These are phyloP conservation scores for Lachancea nothofagi DNA, from an alignment of 805 yeast species.

Conservation along the genomic window DNA sequence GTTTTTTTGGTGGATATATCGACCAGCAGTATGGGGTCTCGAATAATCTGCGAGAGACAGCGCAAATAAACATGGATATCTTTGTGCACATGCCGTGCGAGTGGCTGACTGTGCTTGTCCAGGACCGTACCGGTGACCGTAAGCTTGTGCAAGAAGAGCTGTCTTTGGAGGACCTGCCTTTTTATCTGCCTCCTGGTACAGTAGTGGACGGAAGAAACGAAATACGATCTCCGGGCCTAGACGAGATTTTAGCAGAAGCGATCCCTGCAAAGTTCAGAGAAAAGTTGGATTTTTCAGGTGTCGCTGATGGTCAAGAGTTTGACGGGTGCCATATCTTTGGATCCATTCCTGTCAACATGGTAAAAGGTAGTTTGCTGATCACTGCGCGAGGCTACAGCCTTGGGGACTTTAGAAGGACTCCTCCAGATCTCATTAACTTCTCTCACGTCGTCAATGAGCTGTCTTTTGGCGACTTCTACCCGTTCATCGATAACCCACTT, in stretches of 20 bases:
- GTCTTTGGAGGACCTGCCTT: constrained; percentile 59
- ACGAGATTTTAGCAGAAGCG: constrained; percentile 59
- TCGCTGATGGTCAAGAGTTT: constrained; percentile 49
- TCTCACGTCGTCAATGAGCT: constrained; percentile 82
- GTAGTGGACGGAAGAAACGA: constrained; percentile 42
- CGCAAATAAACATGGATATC: constrained; percentile 72
- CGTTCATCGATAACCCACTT: constrained; percentile 80
- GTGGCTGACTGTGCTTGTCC: constrained; percentile 63
- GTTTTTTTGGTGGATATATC: constrained; percentile 73
- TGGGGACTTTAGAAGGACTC: constrained; percentile 37
- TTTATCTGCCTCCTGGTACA: constrained; percentile 48
- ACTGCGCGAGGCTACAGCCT: constrained; percentile 73
- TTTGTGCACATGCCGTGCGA: constrained; percentile 82
- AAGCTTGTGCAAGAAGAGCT: constrained; percentile 73
- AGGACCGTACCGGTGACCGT: constrained; percentile 73
- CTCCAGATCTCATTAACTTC: constrained; percentile 57
- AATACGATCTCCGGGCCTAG: constrained; percentile 56
- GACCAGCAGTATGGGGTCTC: constrained; percentile 78
- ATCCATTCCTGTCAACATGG: constrained; percentile 75
- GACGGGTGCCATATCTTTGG: constrained; percentile 84
- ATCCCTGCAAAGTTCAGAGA: constrained; percentile 59
- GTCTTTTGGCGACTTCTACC: constrained; percentile 87
- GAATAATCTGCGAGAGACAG: constrained; percentile 46
- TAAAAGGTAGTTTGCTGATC: constrained; percentile 78
- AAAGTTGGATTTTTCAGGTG: constrained; percentile 34